A percentile compares a stretch with the other conserved stretches of the same genome.
phyloP scores from a whole-genome alignment of 768 basidiomycete species.

The Podaxis sp. region DNA sequence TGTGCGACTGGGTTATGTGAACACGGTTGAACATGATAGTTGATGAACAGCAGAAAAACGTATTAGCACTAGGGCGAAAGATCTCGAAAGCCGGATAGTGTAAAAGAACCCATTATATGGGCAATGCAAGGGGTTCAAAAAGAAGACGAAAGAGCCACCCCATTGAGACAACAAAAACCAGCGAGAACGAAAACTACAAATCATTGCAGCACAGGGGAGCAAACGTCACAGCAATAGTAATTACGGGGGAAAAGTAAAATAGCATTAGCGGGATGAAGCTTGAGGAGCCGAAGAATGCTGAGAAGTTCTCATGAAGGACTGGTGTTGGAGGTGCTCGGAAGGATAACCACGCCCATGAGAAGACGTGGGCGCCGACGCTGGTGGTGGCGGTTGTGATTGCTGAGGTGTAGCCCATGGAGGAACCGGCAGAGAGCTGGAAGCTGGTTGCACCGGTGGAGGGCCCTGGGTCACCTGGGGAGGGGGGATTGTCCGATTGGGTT shows the following conservation, averaged over 20 bases:
- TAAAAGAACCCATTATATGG: not conserved
- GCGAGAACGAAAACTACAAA: conserved; percentile 4
- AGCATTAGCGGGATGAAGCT: conserved; percentile 2
- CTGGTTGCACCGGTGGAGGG: conserved; percentile 4
- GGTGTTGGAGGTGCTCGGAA: conserved; percentile 37
- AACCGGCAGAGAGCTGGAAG: conserved; percentile 4
- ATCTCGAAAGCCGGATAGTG: not conserved
- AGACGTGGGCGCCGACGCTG: conserved; percentile 21
- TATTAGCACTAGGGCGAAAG: conserved; percentile 1
- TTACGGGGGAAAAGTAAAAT: conserved; percentile 15
- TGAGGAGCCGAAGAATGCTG: conserved; percentile 26
- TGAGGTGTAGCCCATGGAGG: conserved; percentile 15
- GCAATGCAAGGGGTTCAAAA: not conserved
- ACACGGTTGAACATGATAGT: not conserved
- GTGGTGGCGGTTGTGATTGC: conserved; percentile 17
- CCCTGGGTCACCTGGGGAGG: conserved; percentile 9
- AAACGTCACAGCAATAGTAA: conserved; percentile 23
- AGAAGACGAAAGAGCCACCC: not conserved
- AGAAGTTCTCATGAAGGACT: conserved; percentile 48
- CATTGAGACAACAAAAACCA: not conserved
- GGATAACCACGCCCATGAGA: conserved; percentile 23
- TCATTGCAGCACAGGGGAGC: conserved; percentile 1
- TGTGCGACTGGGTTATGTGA: not conserved
- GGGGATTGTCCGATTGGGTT: conserved; percentile 13
- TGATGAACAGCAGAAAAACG: not conserved